Evolutionary conservation across 768 basidiomycete genomes (phyloP).

Genomic region (Calocybe gangraenosa): DNA sequence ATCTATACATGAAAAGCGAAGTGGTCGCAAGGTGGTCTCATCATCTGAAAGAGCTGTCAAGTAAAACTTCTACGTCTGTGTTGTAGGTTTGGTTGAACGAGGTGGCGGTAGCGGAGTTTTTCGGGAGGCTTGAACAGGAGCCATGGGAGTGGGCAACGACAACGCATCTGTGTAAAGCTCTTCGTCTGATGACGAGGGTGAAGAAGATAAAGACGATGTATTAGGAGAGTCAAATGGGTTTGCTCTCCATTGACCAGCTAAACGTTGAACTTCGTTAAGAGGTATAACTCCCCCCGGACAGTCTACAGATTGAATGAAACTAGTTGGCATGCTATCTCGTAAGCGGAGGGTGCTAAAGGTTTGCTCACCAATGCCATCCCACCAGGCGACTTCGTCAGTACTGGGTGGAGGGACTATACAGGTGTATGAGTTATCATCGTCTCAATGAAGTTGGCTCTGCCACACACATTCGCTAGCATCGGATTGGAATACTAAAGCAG

Average conservation of each 20-base stretch:
- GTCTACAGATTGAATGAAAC: slow-evolving; percentile 30
- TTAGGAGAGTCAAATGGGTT: slow-evolving; percentile 77
- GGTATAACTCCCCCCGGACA: slow-evolving; percentile 55
- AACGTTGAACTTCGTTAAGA: slow-evolving; percentile 32
- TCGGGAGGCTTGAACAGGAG: slow-evolving; percentile 47
- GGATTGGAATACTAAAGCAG: slow-evolving; percentile 46
- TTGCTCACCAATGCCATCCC: slow-evolving; percentile 62
- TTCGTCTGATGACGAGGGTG: slow-evolving; percentile 81
- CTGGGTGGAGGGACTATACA: slow-evolving; percentile 79
- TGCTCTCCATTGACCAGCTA: slow-evolving; percentile 26
- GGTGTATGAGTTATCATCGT: not conserved
- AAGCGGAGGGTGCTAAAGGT: not conserved
- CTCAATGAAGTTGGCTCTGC: not conserved
- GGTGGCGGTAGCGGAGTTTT: slow-evolving; percentile 45
- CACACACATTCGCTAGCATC: slow-evolving; percentile 43
- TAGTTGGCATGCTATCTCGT: not conserved
- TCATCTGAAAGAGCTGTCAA: not conserved
- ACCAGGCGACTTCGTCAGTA: slow-evolving; percentile 74
- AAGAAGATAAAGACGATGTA: slow-evolving; percentile 66
- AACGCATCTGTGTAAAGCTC: slow-evolving; percentile 76
- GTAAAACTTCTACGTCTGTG: not conserved
- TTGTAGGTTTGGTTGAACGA: slow-evolving; percentile 23
- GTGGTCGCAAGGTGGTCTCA: not conserved
- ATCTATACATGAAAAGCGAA: slow-evolving; percentile 4
- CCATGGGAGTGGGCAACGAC: slow-evolving; percentile 65